phyloP scores from a whole-genome alignment of 352 stramenopile species.

The Phytopythium mirpurense region DNA sequence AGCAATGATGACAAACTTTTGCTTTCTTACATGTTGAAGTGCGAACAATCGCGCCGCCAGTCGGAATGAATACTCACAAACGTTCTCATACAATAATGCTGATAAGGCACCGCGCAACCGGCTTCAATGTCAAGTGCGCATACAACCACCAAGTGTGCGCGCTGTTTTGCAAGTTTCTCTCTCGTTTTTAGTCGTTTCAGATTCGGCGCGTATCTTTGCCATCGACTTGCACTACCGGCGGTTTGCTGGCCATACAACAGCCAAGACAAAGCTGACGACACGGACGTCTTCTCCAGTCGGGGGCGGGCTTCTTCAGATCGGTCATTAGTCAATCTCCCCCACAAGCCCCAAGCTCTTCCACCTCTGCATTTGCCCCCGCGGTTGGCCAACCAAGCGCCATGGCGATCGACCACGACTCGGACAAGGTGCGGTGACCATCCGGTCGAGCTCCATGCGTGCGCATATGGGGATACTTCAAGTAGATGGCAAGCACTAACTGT shows the following conservation, averaged over 20 bases:
- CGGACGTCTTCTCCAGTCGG: too few species aligned
- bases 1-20: slow-evolving; percentile 17
- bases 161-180: background rate
- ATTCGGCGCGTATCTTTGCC: too few species aligned
- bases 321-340: slow-evolving; percentile 5
- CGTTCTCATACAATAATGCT: too few species aligned
- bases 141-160: background rate
- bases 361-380: background rate
- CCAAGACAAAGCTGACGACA: too few species aligned
- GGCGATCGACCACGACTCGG: slow-evolving; percentile 10
- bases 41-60: background rate
- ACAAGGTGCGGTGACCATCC: slow-evolving; percentile 5
- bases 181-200: background rate
- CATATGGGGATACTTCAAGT: too few species aligned
- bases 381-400: slow-evolving; percentile 5
- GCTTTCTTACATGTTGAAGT: too few species aligned
- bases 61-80: too few species aligned
- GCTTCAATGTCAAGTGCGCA: background rate
- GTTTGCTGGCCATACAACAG: too few species aligned
- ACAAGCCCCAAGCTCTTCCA: background rate
- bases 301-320: background rate
- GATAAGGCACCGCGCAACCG: too few species aligned
- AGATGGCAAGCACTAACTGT: too few species aligned
- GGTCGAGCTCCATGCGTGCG: too few species aligned
- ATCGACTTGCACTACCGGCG: too few species aligned